Conservation (phyloP, 202 grass and related monocot genomes). For the Panicum virgatum region DNA sequence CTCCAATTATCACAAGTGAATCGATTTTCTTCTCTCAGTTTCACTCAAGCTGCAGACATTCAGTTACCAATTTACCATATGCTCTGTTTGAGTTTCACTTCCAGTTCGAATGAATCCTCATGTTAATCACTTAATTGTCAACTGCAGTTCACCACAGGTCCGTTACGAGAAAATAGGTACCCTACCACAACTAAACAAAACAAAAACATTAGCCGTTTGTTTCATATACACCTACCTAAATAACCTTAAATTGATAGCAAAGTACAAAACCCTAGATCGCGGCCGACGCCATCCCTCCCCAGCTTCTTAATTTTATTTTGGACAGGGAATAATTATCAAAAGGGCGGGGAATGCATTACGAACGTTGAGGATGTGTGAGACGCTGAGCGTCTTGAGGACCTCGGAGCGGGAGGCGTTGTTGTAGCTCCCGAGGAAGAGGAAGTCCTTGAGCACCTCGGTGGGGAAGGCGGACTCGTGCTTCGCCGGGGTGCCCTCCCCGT, state of each 20-base stretch:
- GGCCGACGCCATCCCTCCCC: neutral
- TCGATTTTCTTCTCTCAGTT: neutral
- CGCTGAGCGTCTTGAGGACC: slow-evolving; percentile 61
- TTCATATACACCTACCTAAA: slow-evolving; percentile 14
- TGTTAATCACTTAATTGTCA: too few species aligned
- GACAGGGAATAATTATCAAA: neutral
- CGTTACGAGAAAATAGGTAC: neutral
- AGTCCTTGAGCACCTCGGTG: slow-evolving; percentile 72
- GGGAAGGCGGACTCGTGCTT: slow-evolving; percentile 65
- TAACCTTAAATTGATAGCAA: slow-evolving; percentile 17
- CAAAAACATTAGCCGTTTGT: neutral
- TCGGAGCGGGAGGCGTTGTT: slow-evolving; percentile 79
- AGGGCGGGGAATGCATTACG: neutral
- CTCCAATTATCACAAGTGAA: slow-evolving; percentile 15
- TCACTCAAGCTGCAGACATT: neutral
- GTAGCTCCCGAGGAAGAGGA: slow-evolving; percentile 94
- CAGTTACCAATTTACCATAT: too few species aligned
- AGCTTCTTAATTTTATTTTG: neutral
- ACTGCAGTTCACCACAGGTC: too few species aligned
- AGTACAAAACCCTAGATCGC: slow-evolving; percentile 9
- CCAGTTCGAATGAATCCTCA: too few species aligned
- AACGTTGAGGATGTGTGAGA: slow-evolving; percentile 88
- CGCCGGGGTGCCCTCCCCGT: slow-evolving; percentile 33
- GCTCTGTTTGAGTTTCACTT: too few species aligned
- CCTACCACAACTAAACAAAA: neutral